These are phyloP conservation scores for Alliaria petiolata DNA, from an alignment of 345 rosid species.

Conservation along the genomic window DNA sequence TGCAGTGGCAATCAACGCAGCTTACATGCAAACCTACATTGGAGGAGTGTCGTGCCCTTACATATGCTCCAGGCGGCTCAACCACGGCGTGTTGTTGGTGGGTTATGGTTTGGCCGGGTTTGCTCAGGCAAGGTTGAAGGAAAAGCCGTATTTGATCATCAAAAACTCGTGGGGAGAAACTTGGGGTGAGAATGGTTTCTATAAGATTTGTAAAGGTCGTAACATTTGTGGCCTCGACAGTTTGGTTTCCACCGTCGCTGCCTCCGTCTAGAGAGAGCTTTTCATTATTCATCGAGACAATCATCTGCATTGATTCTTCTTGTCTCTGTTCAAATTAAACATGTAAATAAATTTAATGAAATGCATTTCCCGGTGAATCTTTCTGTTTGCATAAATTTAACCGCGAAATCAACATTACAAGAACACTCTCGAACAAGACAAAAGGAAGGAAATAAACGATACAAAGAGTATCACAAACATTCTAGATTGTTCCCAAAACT, in stretches of 20 bases:
- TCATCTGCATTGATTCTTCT: neutral
- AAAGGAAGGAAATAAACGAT: no score
- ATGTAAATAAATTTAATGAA: neutral
- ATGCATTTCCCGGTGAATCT: no score
- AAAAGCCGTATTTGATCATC: conserved; percentile 81
- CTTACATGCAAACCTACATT: conserved; percentile 73
- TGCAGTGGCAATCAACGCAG: conserved; percentile 60
- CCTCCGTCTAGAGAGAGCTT: conserved; percentile 22
- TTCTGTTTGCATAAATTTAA: no score
- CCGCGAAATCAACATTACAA: no score
- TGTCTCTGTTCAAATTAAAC: neutral
- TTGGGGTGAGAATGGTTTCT: conserved; percentile 86
- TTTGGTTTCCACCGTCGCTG: conserved; percentile 79
- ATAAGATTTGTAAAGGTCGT: conserved; percentile 73
- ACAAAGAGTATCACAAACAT: no score
- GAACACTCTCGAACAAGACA: no score
- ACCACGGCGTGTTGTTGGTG: conserved; percentile 81
- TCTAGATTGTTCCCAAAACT: no score
- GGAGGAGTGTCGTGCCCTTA: conserved; percentile 40
- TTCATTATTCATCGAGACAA: neutral
- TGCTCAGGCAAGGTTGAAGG: conserved; percentile 69
- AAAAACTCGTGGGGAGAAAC: conserved; percentile 88
- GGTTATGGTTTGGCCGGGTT: conserved; percentile 84
- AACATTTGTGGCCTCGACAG: conserved; percentile 83
- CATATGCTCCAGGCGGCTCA: conserved; percentile 65